Evolutionary conservation across 176 grass and related monocot species (phyloP), one percentile per base, ranked within the genome.

Genomic region (Aegilops bicornis): DNA sequence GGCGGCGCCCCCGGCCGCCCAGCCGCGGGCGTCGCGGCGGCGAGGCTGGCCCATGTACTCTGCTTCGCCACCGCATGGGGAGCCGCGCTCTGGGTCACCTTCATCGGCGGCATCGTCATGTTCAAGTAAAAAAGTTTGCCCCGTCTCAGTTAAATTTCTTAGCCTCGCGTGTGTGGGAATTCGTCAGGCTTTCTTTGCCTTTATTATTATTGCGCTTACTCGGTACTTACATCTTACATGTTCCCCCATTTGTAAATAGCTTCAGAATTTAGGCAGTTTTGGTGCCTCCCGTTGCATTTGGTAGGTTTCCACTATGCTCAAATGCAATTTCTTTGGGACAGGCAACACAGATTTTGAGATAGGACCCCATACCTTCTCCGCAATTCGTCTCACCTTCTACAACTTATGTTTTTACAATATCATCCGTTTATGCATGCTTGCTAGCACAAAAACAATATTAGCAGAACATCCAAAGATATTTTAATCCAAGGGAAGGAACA

Each of bases 51-150:
- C 2, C 95, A 98, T 47, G 39, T 98, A 30, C 91, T 98, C 77
- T 91, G 89, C 87, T 95, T 98, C 67, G 82, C 95, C 83, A 91
- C 95, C 76, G 83, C 91, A 37, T 98, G 87, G 86, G 95, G 92
- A 72, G 81, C 93, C 63, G 73, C 89, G 39, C 91, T 98, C 73
- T 98, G 95, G 95, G 95, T 93, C 89, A 92, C 91, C 89, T 95
- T 93, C 93, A 85, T 98, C 73, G 93, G 93, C 47, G 91, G 91
- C 83, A 95, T 91, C 91, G 72, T 92, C 85, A 95, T 95, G 93
- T 98, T 93, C 87, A 98, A 92, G 93, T 92, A 89, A 78, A 61
- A 16, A 8, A 3, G 12, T 22, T 58, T 13, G 0, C 60, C 43
- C 64, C 50, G 23, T 80, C 8, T 80, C 77, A 48, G 31, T n/a